A percentile compares a stretch with the other conserved stretches of the same genome.
Conservation (phyloP, 768 basidiomycete species). For the Mycena filopes region DNA sequence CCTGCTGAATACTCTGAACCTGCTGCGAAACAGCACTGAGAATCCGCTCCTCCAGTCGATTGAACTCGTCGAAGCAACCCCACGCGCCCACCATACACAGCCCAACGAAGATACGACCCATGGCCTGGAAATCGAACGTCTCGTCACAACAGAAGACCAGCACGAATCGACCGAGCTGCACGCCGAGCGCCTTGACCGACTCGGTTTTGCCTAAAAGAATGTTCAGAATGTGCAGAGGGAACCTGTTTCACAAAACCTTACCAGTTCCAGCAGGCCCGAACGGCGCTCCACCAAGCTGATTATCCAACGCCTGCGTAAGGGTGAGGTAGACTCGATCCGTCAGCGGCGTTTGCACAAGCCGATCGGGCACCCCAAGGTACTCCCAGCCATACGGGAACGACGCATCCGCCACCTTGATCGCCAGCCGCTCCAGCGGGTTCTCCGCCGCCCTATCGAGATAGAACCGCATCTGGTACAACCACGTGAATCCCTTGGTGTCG, state of each 20-base stretch:
- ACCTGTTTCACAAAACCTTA: conserved; percentile 41
- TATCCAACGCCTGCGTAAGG: conserved; percentile 93
- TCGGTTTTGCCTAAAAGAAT: conserved; percentile 88
- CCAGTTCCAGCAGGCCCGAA: conserved; percentile 99
- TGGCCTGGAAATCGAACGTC: conserved; percentile 99
- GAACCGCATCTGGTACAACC: conserved; percentile 99
- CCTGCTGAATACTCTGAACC: conserved; percentile 98
- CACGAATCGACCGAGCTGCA: conserved; percentile 98
- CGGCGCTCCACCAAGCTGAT: conserved; percentile 95
- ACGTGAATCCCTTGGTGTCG: conserved; percentile 82
- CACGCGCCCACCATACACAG: conserved; percentile 99
- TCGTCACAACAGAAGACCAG: conserved; percentile 99
- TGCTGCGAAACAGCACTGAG: conserved; percentile 98
- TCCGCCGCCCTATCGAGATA: conserved; percentile 81
- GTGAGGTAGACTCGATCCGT: conserved; percentile 98
- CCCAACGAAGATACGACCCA: conserved; percentile 99
- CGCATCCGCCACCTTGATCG: conserved; percentile 89
- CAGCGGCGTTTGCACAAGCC: conserved; percentile 96
- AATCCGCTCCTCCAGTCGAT: conserved; percentile 97
- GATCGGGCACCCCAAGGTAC: conserved; percentile 96
- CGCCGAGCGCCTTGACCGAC: conserved; percentile 98
- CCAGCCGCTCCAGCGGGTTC: conserved; percentile 83
- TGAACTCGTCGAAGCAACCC: conserved; percentile 99
- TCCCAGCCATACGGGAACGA: conserved; percentile 98
- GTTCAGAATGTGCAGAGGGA: conserved; percentile 26